Conservation (phyloP, 306 rosid genomes). For the Lathyrus tuberosus region DNA sequence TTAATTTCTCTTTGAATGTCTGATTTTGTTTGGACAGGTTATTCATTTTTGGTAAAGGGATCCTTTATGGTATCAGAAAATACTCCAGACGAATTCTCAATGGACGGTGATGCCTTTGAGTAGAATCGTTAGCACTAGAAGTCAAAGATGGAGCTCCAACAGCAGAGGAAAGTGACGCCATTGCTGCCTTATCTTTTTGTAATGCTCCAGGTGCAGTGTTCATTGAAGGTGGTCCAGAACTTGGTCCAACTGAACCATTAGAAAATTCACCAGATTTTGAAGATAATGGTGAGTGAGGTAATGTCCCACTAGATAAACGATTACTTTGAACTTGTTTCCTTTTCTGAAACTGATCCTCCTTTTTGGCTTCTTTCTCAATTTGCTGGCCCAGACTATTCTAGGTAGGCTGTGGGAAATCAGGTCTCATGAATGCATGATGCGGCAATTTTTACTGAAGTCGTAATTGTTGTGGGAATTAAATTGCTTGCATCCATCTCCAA, state of each 20-base stretch:
- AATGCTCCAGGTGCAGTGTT: constrained; percentile 54
- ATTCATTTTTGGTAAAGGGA: no score
- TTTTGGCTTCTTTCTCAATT: constrained; percentile 76
- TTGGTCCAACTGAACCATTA: constrained; percentile 80
- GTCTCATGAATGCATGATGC: constrained; percentile 60
- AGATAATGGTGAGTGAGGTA: constrained; percentile 81
- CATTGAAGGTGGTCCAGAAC: constrained; percentile 64
- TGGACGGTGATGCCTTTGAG: constrained; percentile 84
- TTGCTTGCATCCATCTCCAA: constrained; percentile 68
- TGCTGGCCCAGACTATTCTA: constrained; percentile 79
- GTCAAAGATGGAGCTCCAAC: constrained; percentile 72
- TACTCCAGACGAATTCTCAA: no score
- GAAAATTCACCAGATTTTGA: constrained; percentile 94
- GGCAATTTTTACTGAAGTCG: constrained; percentile 63
- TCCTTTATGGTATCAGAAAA: no score
- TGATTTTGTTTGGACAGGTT: no score
- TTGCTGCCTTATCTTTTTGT: constrained; percentile 76
- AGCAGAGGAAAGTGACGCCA: constrained; percentile 61
- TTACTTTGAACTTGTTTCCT: constrained; percentile 86
- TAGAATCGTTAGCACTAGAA: constrained; percentile 74
- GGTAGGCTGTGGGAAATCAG: constrained; percentile 71
- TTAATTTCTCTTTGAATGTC: no score
- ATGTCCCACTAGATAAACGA: constrained; percentile 70
- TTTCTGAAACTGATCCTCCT: constrained; percentile 78
- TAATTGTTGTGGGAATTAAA: constrained; percentile 66